Percentiles rank a stretch among this genome's conserved stretches.
phyloP scores from a whole-genome alignment of 1,139 yeast genomes.

The Suzukiozyma palmioleophila region DNA sequence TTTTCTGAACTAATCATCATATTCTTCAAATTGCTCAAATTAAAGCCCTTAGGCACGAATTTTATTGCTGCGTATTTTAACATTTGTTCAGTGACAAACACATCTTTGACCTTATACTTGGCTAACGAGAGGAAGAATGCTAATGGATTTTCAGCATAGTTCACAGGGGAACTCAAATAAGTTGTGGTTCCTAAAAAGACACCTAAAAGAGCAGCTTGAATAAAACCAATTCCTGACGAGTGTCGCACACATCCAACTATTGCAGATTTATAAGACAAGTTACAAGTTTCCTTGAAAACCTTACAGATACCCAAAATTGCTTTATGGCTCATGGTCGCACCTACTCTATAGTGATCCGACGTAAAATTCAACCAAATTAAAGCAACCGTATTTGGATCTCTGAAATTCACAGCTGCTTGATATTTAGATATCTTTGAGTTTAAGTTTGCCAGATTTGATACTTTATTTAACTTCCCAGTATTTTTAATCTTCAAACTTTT shows the following conservation, averaged over 20 bases:
- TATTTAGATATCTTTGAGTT: conserved; percentile 41
- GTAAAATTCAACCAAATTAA: conserved; percentile 67
- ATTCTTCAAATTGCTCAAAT: conserved; percentile 65
- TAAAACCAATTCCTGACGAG: conserved; percentile 79
- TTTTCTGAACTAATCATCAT: conserved; percentile 79
- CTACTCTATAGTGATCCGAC: conserved; percentile 67
- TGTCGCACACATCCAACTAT: conserved; percentile 86
- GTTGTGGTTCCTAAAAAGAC: conserved; percentile 86
- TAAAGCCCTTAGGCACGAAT: conserved; percentile 62
- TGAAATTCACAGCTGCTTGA: conserved; percentile 40
- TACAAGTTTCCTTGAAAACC: conserved; percentile 88
- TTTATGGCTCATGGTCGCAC: conserved; percentile 60
- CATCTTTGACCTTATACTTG: conserved; percentile 78
- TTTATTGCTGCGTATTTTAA: conserved; percentile 66
- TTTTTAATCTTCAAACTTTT: conserved; percentile 58
- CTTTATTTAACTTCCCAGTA: conserved; percentile 61
- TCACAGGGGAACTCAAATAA: conserved; percentile 71
- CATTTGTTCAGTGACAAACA: conserved; percentile 83
- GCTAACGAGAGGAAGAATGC: conserved; percentile 70
- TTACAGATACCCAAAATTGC: conserved; percentile 77
- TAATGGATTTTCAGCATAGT: conserved; percentile 71
- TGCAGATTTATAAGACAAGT: conserved; percentile 66
- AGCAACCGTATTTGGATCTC: conserved; percentile 44
- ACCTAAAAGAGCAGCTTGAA: conserved; percentile 79
- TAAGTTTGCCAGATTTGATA: conserved; percentile 45